Conservation (phyloP, 2,329 filamentous ascomycete genomes). For the Ascosphaera aggregata region DNA sequence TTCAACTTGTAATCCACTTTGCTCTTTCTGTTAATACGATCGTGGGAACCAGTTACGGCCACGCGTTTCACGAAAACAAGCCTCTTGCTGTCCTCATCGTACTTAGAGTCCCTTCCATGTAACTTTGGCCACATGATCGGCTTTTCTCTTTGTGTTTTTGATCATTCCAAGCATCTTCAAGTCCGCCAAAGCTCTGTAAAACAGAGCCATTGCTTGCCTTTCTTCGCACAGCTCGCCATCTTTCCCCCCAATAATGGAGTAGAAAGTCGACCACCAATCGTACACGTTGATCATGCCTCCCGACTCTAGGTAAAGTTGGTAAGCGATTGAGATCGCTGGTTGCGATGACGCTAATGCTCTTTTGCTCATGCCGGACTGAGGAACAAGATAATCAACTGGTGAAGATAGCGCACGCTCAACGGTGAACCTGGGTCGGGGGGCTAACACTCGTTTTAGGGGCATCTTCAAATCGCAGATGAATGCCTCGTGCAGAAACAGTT, state of each 20-base stretch:
- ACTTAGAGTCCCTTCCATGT: conserved; percentile 40
- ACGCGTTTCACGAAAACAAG: no score
- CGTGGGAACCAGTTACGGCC: no score
- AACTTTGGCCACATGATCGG: conserved; percentile 74
- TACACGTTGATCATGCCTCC: conserved; percentile 35
- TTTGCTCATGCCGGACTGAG: conserved; percentile 16
- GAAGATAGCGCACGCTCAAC: conserved; percentile 34
- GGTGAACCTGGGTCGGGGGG: conserved; percentile 32
- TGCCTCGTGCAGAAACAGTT: conserved; percentile 31
- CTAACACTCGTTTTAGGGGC: conserved; percentile 33
- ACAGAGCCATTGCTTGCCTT: conserved; percentile 36
- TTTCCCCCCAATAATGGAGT: conserved; percentile 24
- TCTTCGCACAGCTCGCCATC: conserved; percentile 12
- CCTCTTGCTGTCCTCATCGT: no score
- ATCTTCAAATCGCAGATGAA: conserved; percentile 34
- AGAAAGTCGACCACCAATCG: conserved; percentile 39
- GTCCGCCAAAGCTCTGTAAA: conserved; percentile 71
- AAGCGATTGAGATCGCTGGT: conserved; percentile 34
- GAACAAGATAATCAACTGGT: conserved; percentile 37
- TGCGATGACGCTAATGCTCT: conserved; percentile 26
- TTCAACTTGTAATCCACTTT: no score
- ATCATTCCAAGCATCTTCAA: conserved; percentile 67
- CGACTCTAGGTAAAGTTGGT: conserved; percentile 39
- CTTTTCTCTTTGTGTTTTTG: conserved; percentile 74
- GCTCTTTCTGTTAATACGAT: no score